Evolutionary conservation across 768 basidiomycete species (phyloP), one percentile per base, ranked within the genome.

Genomic region (Suillus occidentalis): DNA sequence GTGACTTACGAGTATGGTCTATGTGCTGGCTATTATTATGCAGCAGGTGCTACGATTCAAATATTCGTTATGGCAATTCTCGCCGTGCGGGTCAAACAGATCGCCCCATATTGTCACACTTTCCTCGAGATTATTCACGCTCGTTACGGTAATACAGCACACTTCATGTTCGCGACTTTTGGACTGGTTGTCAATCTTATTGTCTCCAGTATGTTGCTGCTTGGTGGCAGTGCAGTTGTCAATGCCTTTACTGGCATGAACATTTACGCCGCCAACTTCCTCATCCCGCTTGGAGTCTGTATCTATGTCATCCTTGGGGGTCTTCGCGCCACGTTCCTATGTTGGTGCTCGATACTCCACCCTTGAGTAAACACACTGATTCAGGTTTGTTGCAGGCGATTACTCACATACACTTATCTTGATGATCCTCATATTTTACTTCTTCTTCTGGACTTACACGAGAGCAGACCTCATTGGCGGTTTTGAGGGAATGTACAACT

Each of bases 191-290:
- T 68, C 39, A 72, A 72, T 61, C 61, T 69, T 13, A 76, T 81
- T 64, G 80, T 81, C 40, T 72, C 75, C 8, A 69, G 78, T 22
- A 73, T 71, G 60, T 67, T 81, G 18, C 70, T 82, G 5, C 70
- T 82, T 7, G 80, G 81, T 7, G 80, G 77, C 9, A 75, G 76
- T 14, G 73, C 78, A 10, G 77, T 77, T 10, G 77, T 82, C 36
- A 76, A 75, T 63, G 73, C 78, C 2, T 68, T 82, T 43, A 80
- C 80, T 22, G 80, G 79, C 9, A 80, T 80, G 72, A 78, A 77
- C 60, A 70, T 76, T 31, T 75, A 76, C 63, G 80, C 80, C 1
- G 77, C 79, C 13, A 72, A 74, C 43, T 78, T 80, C 70, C 72
- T 82, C 14, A 75, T 81, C n/a, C 81, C 81, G 1, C 65, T 81